phyloP scores from a whole-genome alignment of 2,329 filamentous ascomycete genomes.

The Fusarium sp. region DNA sequence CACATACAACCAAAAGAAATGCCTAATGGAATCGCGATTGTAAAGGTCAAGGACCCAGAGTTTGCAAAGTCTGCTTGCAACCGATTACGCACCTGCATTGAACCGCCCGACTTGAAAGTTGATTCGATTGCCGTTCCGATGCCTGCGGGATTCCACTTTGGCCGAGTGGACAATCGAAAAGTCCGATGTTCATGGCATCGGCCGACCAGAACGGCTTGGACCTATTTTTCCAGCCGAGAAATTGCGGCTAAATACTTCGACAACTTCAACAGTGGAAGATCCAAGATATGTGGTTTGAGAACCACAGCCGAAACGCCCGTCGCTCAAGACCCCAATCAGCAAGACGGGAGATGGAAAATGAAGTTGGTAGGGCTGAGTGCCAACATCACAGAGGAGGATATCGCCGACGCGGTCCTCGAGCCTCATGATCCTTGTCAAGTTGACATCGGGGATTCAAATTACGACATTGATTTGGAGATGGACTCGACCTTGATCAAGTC shows the following conservation, averaged over 20 bases:
- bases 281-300: conserved; percentile 41
- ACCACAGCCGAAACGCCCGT: conserved; percentile 9
- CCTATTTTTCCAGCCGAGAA: conserved; percentile 48
- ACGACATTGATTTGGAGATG: conserved; percentile 41
- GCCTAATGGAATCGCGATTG: background rate
- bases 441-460: conserved; percentile 36
- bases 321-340: fast-evolving
- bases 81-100: background rate
- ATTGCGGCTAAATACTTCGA: conserved; percentile 40
- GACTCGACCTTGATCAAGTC: conserved; percentile 48
- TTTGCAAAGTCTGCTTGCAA: conserved; percentile 26
- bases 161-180: conserved; percentile 54
- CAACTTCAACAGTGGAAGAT: conserved; percentile 44
- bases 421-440: background rate
- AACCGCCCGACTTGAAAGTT: background rate
- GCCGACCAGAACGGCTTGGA: conserved; percentile 46
- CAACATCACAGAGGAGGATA: conserved; percentile 10
- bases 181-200: conserved; percentile 57
- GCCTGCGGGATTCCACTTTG: conserved; percentile 45
- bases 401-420: conserved; percentile 1
- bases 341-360: conserved; percentile 13
- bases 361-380: conserved; percentile 7
- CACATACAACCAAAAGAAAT: background rate
- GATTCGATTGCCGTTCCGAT: conserved; percentile 29
- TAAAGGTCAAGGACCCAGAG: conserved; percentile 18